Evolutionary conservation across 495 filamentous ascomycete species (phyloP).

Genomic region (Hyaloscypha bicolor): DNA sequence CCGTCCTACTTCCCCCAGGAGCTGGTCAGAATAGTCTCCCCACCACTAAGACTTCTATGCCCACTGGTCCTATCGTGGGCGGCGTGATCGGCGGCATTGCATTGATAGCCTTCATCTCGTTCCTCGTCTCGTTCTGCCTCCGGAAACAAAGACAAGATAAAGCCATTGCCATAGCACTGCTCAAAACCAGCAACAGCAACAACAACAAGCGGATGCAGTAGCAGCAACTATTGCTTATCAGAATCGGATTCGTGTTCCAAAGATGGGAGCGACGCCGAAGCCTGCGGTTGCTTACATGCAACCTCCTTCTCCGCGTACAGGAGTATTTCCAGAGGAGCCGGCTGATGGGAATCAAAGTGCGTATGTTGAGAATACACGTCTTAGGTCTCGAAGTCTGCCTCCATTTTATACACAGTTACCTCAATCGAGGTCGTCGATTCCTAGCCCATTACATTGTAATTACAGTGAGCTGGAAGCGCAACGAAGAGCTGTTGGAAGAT

Average conservation of each 20-base stretch:
- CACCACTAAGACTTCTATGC: not conserved
- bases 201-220: conserved; percentile 20
- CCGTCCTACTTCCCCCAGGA: no score
- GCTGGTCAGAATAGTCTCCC: not conserved
- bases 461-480: conserved; percentile 6
- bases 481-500: not conserved
- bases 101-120: conserved; percentile 16
- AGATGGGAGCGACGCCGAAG: conserved; percentile 20
- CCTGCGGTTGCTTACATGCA: conserved; percentile 2
- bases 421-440: not conserved
- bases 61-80: conserved; percentile 23
- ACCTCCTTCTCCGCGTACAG: not conserved
- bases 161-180: not conserved
- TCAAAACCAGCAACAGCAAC: no score
- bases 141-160: conserved; percentile 13
- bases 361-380: conserved; percentile 2
- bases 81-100: conserved; percentile 24
- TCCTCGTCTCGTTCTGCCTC: conserved; percentile 22
- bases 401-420: conserved; percentile 12
- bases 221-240: conserved; percentile 12
- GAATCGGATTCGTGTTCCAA: not conserved
- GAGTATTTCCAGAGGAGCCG: not conserved
- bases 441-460: not conserved
- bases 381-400: conserved; percentile 7
- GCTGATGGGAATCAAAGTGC: not conserved